Evolutionary conservation across 2,329 filamentous ascomycete species (phyloP).

Genomic region (Iodosphaeria phyllophila): DNA sequence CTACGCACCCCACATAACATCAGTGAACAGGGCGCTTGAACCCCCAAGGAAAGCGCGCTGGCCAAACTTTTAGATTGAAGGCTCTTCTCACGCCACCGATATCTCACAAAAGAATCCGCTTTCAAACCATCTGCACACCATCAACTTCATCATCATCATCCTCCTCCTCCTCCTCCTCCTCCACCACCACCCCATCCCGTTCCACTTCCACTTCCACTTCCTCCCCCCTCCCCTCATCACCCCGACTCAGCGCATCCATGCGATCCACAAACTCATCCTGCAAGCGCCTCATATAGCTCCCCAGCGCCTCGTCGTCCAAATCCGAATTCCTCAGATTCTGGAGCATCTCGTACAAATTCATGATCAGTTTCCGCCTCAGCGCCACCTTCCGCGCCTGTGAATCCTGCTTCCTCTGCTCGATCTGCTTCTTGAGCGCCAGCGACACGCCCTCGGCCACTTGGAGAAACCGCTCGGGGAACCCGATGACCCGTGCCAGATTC

Average conservation of each 20-base stretch:
- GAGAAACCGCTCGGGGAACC: constrained; percentile 50
- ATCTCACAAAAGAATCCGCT: no score
- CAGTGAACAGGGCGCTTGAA: no score
- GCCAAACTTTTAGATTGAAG: no score
- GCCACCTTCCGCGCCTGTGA: constrained; percentile 39
- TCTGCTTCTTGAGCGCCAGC: constrained; percentile 35
- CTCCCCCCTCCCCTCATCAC: neutral
- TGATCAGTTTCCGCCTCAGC: constrained; percentile 51
- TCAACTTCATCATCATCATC: no score
- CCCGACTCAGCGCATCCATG: constrained; percentile 48
- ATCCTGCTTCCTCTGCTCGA: constrained; percentile 36
- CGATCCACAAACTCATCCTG: constrained; percentile 56
- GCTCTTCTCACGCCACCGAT: no score
- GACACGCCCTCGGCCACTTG: constrained; percentile 50
- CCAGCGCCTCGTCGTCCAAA: constrained; percentile 45
- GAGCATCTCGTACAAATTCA: constrained; percentile 56
- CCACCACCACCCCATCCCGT: no score
- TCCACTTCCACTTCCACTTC: no score
- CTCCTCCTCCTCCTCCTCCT: no score
- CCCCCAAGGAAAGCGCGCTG: no score
- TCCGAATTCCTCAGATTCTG: constrained; percentile 44
- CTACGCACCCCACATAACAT: no score
- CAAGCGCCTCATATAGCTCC: constrained; percentile 43
- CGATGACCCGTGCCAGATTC: constrained; percentile 56
- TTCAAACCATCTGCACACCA: no score